Evolutionary conservation across 805 yeast species (phyloP).

Genomic region (Kodamaea leandrae): DNA sequence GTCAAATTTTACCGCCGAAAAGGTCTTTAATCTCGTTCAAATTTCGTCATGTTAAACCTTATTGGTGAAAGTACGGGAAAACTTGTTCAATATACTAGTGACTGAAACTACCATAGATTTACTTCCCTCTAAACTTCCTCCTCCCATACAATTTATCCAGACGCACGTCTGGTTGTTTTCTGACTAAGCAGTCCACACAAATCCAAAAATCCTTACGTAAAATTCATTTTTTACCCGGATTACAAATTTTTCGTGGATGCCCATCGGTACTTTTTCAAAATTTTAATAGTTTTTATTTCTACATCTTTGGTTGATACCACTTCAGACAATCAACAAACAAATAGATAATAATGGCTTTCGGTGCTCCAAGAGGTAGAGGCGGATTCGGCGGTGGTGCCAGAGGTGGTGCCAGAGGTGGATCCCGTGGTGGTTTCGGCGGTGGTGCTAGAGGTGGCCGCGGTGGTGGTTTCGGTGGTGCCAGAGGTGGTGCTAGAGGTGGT

Average conservation of each 20-base stretch:
- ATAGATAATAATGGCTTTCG: conserved; percentile 61
- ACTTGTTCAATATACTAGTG: too few species aligned
- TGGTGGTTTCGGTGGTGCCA: conserved; percentile 24
- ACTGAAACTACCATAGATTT: not conserved
- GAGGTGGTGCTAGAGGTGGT: conserved; percentile 52
- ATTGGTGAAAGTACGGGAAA: too few species aligned
- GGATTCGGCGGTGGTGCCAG: conserved; percentile 49
- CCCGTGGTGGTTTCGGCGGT: conserved; percentile 51
- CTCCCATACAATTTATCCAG: conserved; percentile 7
- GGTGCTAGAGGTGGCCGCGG: conserved; percentile 40
- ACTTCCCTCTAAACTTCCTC: not conserved
- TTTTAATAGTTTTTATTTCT: conserved; percentile 3
- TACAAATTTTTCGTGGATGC: conserved; percentile 12
- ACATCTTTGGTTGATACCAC: conserved; percentile 10
- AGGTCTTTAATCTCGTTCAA: too few species aligned
- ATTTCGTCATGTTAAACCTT: too few species aligned
- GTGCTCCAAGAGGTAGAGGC: conserved; percentile 64
- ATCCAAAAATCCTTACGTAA: conserved; percentile 3
- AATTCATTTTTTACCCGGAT: conserved; percentile 12
- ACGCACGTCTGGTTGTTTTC: conserved; percentile 7
- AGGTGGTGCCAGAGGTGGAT: conserved; percentile 38
- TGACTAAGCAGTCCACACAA: conserved; percentile 9
- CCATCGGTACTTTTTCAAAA: conserved; percentile 8
- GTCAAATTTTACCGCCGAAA: too few species aligned
- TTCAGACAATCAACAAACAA: conserved; percentile 4